phyloP scores from a whole-genome alignment of 495 filamentous ascomycete species.

The Penicillium subrubescens region DNA sequence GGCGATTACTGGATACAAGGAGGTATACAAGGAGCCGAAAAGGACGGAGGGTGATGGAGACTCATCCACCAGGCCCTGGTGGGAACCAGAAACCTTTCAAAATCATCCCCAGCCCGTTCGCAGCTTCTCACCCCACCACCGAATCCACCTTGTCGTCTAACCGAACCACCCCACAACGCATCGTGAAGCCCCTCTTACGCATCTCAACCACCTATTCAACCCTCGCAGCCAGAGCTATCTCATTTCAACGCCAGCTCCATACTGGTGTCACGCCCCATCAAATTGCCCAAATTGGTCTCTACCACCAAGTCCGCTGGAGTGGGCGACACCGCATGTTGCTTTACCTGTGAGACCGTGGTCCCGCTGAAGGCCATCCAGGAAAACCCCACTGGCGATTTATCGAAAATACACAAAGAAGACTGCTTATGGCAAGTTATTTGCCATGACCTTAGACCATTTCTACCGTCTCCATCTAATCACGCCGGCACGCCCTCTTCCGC shows the following conservation, averaged over 20 bases:
- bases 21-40: too few species aligned
- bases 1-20: too few species aligned
- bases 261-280: background rate
- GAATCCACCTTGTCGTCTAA: background rate
- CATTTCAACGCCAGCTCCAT: background rate
- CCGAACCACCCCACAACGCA: conserved; percentile 2
- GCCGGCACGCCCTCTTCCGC: too few species aligned
- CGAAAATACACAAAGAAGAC: background rate
- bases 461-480: too few species aligned
- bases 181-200: background rate
- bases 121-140: background rate
- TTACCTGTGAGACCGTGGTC: background rate
- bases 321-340: background rate
- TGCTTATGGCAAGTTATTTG: background rate
- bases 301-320: background rate
- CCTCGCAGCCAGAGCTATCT: background rate
- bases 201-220: background rate
- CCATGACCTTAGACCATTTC: background rate
- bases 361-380: background rate
- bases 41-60: too few species aligned
- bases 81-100: conserved; percentile 1
- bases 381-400: background rate
- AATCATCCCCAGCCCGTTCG: conserved; percentile 1
- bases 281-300: background rate
- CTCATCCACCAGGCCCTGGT: conserved; percentile 1